Evolutionary conservation across 108 stramenopile genomes (phyloP).

Genomic region (Pelagomonas calceolata): DNA sequence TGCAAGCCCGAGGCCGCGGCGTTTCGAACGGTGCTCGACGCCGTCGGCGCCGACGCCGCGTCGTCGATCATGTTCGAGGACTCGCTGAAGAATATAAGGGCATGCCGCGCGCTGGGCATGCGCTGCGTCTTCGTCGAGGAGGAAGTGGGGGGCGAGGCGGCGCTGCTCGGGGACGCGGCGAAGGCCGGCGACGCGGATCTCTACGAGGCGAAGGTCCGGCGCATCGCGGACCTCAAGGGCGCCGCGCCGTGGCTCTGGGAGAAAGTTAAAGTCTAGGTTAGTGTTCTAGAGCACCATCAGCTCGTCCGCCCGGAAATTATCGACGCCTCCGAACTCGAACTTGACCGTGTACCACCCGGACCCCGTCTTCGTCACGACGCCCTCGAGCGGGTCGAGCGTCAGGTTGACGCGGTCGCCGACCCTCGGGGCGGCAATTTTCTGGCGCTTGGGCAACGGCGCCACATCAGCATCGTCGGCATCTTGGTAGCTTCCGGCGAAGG

Average conservation of each 20-base stretch:
- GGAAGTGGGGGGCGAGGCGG: neutral
- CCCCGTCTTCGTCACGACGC: too few species aligned
- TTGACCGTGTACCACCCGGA: too few species aligned
- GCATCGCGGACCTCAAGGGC: neutral
- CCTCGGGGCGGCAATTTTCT: too few species aligned
- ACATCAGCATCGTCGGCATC: too few species aligned
- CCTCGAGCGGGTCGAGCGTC: too few species aligned
- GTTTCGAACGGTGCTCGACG: conserved; percentile 48
- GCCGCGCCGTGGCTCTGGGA: neutral
- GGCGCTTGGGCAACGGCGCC: too few species aligned
- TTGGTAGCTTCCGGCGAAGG: too few species aligned
- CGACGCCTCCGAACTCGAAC: too few species aligned
- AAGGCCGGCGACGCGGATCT: neutral
- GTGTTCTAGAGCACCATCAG: too few species aligned
- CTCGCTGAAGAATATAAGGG: conserved; percentile 68
- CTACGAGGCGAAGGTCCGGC: neutral
- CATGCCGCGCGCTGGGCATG: conserved; percentile 59
- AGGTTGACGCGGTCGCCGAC: too few species aligned
- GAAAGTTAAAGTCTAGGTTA: too few species aligned
- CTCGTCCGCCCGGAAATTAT: too few species aligned
- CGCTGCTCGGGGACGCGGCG: neutral
- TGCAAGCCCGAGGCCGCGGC: conserved; percentile 69
- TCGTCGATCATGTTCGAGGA: conserved; percentile 71
- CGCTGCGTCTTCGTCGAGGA: conserved; percentile 27
- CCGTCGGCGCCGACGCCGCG: conserved; percentile 28